Percentiles rank a stretch among this genome's conserved stretches.
These are phyloP conservation scores for Symbiodinium natans DNA, from an alignment of 73 alveolate genomes.

Conservation along the genomic window DNA sequence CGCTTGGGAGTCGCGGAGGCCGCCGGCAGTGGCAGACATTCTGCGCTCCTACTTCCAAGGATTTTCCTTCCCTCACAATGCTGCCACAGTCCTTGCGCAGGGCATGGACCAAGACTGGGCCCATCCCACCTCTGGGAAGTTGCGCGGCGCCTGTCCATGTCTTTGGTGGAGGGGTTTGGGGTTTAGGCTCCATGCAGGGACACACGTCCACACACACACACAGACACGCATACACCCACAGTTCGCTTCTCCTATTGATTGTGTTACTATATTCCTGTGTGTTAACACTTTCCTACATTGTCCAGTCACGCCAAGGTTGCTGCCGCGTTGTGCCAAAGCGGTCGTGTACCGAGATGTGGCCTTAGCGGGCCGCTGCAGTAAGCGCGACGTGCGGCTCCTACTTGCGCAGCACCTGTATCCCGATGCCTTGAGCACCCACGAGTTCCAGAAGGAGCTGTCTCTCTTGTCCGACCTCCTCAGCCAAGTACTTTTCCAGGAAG, in stretches of 20 bases:
- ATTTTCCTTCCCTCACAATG: not conserved
- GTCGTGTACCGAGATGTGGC: constrained; percentile 13
- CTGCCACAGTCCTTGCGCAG: not conserved
- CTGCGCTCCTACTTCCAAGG: not conserved
- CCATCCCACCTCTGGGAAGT: not conserved
- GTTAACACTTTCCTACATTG: too few relatives aligned
- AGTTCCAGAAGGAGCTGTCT: not conserved
- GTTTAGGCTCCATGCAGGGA: too few relatives aligned
- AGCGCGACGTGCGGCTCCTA: too few relatives aligned
- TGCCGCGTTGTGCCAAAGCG: not conserved
- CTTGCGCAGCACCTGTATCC: not conserved
- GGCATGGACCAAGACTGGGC: not conserved
- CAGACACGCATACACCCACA: too few relatives aligned
- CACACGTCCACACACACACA: too few relatives aligned
- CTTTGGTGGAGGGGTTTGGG: not conserved
- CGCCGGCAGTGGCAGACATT: not conserved
- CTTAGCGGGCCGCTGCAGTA: not conserved
- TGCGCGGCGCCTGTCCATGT: too few relatives aligned
- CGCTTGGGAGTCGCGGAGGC: not conserved
- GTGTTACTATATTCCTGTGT: too few relatives aligned
- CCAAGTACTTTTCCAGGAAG: not conserved
- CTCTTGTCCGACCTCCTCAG: not conserved
- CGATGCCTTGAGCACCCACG: too few relatives aligned
- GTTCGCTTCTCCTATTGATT: too few relatives aligned
- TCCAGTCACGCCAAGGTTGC: not conserved